Percentiles rank a stretch among this genome's conserved stretches.
phyloP scores from a whole-genome alignment of 805 yeast species.

The Kuraishia ogatae region DNA sequence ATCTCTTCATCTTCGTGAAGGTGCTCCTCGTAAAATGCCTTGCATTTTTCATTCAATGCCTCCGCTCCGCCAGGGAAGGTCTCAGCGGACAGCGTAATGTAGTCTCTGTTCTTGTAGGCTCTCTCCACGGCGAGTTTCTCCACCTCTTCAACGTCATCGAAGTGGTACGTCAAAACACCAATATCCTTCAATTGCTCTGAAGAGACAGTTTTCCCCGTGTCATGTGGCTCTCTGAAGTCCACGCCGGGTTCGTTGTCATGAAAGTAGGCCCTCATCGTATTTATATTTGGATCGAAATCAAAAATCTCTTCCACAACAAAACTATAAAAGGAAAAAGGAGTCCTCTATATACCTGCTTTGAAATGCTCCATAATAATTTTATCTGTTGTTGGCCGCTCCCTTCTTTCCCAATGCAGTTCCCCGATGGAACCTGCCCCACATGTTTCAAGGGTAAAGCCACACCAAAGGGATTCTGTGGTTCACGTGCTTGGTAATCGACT shows the following conservation, averaged over 20 bases:
- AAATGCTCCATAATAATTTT: not conserved
- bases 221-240: constrained; percentile 63
- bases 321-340: too few species aligned
- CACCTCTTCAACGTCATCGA: constrained; percentile 45
- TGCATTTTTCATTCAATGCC: constrained; percentile 56
- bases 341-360: too few species aligned
- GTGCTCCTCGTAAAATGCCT: constrained; percentile 73
- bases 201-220: constrained; percentile 55
- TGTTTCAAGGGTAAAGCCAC: not conserved
- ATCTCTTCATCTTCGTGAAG: constrained; percentile 97
- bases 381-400: too few species aligned
- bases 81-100: constrained; percentile 47
- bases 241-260: constrained; percentile 52
- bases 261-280: constrained; percentile 41
- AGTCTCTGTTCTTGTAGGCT: constrained; percentile 73
- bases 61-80: constrained; percentile 55
- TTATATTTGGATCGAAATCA: too few species aligned
- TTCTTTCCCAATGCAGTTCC: too few species aligned
- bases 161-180: constrained; percentile 61
- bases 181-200: constrained; percentile 39
- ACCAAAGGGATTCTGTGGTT: not conserved
- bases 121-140: constrained; percentile 61
- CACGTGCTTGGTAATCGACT: not conserved
- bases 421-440: not conserved
- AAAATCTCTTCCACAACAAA: too few species aligned